These are phyloP conservation scores for Kwoniella shandongensis DNA, from an alignment of 768 basidiomycete genomes.

Conservation along the genomic window DNA sequence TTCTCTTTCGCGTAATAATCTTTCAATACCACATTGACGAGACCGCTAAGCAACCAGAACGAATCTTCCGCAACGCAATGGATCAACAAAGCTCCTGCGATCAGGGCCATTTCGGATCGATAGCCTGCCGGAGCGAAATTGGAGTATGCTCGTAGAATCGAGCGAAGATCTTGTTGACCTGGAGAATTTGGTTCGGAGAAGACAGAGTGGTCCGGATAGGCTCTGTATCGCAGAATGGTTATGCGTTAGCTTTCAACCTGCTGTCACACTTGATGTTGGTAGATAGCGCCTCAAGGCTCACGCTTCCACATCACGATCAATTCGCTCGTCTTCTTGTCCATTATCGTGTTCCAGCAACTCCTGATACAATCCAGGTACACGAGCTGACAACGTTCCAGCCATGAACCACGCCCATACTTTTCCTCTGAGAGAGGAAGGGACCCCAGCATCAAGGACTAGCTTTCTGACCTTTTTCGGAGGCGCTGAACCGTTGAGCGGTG, in stretches of 20 bases:
- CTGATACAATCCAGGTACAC: slow-evolving; percentile 40
- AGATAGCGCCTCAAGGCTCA: too few species aligned
- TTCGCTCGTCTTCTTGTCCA: slow-evolving; percentile 28
- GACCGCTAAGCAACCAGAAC: slow-evolving; percentile 44
- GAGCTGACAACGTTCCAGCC: slow-evolving; percentile 28
- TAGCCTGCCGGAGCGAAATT: slow-evolving; percentile 38
- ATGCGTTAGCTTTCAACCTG: neutral
- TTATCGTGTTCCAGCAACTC: slow-evolving; percentile 43
- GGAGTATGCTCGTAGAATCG: slow-evolving; percentile 40
- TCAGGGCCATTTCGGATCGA: slow-evolving; percentile 37
- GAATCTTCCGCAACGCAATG: slow-evolving; percentile 50
- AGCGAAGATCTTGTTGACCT: slow-evolving; percentile 39
- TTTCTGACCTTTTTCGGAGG: slow-evolving; percentile 47
- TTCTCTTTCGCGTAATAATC: slow-evolving; percentile 36
- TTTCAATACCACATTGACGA: slow-evolving; percentile 38
- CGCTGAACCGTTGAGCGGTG: slow-evolving; percentile 22
- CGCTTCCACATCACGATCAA: slow-evolving; percentile 38
- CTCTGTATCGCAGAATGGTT: slow-evolving; percentile 13
- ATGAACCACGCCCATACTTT: slow-evolving; percentile 52
- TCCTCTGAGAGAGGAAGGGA: slow-evolving; percentile 44
- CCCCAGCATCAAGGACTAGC: slow-evolving; percentile 37
- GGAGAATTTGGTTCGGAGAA: slow-evolving; percentile 32
- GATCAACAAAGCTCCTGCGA: slow-evolving; percentile 43
- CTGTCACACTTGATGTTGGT: too few species aligned
- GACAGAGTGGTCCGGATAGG: slow-evolving; percentile 42